phyloP scores from a whole-genome alignment of 345 rosid species.

The Sisymbrium altissimum region DNA sequence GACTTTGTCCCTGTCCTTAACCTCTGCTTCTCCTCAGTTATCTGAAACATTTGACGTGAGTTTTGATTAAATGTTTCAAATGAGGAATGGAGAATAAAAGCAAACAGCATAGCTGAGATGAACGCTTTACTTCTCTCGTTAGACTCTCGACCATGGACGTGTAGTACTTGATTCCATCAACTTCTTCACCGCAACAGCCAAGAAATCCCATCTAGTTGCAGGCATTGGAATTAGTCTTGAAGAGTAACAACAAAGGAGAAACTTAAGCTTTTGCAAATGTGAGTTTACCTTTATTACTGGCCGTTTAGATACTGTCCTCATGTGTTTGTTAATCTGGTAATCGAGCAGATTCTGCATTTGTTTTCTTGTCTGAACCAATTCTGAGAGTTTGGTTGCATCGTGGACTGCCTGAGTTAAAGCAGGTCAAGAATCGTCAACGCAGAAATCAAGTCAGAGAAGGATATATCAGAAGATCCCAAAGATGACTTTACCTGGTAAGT shows the following conservation, averaged over 20 bases:
- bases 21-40: conserved; percentile 57
- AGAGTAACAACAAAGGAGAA: not conserved
- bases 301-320: conserved; percentile 49
- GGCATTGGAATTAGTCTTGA: conserved; percentile 10
- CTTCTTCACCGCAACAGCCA: conserved; percentile 66
- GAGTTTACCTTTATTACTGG: conserved; percentile 59
- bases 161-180: conserved; percentile 76
- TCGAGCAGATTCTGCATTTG: conserved; percentile 78
- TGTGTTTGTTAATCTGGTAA: conserved; percentile 59
- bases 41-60: conserved; percentile 43
- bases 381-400: conserved; percentile 69
- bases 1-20: conserved; percentile 47
- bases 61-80: not conserved
- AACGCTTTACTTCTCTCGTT: conserved; percentile 46
- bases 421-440: conserved; percentile 8
- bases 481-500: conserved; percentile 57
- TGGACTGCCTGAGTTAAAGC: conserved; percentile 62
- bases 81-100: not conserved
- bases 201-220: conserved; percentile 66
- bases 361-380: conserved; percentile 58
- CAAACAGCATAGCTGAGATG: not conserved
- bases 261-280: not conserved
- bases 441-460: conserved; percentile 20
- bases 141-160: conserved; percentile 57
- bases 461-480: conserved; percentile 1